These are phyloP conservation scores for Boletus tomentosulus DNA, from an alignment of 768 basidiomycete species.

Conservation along the genomic window DNA sequence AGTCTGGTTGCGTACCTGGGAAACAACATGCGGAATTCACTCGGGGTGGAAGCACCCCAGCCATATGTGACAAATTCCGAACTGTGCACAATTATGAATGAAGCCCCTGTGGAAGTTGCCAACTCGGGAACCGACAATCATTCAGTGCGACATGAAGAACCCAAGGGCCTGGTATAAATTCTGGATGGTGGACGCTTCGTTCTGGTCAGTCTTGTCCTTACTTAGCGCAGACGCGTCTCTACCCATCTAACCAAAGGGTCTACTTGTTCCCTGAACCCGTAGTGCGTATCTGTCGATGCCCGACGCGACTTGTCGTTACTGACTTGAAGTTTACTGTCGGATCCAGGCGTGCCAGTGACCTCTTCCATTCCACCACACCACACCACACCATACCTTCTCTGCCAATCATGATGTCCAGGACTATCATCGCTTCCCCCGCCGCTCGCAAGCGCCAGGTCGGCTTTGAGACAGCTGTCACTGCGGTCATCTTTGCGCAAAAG, in stretches of 20 bases:
- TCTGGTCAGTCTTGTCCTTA: not conserved
- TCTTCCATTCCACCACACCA: not conserved
- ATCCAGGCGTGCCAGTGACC: not conserved
- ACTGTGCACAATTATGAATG: not conserved
- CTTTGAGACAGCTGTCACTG: slow-evolving; percentile 22
- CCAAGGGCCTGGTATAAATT: slow-evolving; percentile 14
- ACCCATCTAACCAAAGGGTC: not conserved
- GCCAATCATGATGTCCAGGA: not conserved
- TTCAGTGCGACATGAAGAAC: not conserved
- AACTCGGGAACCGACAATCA: not conserved
- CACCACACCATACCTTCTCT: not conserved
- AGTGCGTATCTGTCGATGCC: slow-evolving; percentile 4
- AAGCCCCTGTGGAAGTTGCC: not conserved
- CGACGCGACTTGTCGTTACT: not conserved
- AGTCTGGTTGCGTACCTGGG: not conserved
- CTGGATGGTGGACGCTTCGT: not conserved
- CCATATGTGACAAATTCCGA: not conserved
- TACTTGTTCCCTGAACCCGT: not conserved
- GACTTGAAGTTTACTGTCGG: not conserved
- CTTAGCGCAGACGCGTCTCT: not conserved
- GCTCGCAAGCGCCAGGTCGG: slow-evolving; percentile 1
- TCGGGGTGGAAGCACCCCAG: not conserved
- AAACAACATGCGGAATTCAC: not conserved
- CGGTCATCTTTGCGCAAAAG: slow-evolving; percentile 19
- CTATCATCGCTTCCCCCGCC: not conserved